These are phyloP conservation scores for Trichocladium antarcticum DNA, from an alignment of 495 filamentous ascomycete species.

Conservation along the genomic window DNA sequence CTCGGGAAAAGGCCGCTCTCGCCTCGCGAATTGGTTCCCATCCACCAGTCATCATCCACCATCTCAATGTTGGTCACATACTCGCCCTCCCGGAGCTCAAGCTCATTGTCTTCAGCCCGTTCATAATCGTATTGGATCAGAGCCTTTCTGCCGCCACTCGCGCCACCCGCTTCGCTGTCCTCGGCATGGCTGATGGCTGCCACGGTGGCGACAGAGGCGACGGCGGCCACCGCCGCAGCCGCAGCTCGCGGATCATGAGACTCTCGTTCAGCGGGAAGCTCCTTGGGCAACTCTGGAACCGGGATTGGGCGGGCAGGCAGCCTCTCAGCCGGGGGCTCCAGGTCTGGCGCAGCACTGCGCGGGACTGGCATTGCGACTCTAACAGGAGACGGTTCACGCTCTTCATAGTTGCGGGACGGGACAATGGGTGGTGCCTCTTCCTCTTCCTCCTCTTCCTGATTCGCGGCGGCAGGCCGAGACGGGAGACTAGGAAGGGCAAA, in stretches of 20 bases:
- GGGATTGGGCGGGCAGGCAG: constrained; percentile 37
- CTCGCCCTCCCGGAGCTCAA: constrained; percentile 84
- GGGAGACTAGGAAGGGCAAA: constrained; percentile 67
- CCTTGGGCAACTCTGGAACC: constrained; percentile 50
- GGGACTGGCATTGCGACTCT: constrained; percentile 79
- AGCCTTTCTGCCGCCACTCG: constrained; percentile 51
- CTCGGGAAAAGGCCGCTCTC: constrained; percentile 87
- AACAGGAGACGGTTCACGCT: constrained; percentile 53
- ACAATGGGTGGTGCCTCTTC: constrained; percentile 36
- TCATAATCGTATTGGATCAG: constrained; percentile 91
- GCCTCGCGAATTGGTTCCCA: constrained; percentile 70
- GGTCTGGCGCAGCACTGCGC: constrained; percentile 44
- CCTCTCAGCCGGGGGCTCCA: constrained; percentile 40
- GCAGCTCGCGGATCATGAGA: constrained; percentile 53
- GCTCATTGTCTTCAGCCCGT: constrained; percentile 92
- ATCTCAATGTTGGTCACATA: constrained; percentile 91
- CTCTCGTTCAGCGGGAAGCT: constrained; percentile 51
- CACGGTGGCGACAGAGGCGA: constrained; percentile 23
- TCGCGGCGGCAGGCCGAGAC: constrained; percentile 43
- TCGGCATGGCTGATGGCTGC: constrained; percentile 12
- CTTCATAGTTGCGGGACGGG: constrained; percentile 19
- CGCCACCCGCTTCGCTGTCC: constrained; percentile 16
- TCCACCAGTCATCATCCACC: constrained; percentile 98
- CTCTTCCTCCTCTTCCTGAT: constrained; percentile 46
- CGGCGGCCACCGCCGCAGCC: constrained; percentile 48